These are phyloP conservation scores for Alnus rubra DNA, from an alignment of 306 rosid species.

Conservation along the genomic window DNA sequence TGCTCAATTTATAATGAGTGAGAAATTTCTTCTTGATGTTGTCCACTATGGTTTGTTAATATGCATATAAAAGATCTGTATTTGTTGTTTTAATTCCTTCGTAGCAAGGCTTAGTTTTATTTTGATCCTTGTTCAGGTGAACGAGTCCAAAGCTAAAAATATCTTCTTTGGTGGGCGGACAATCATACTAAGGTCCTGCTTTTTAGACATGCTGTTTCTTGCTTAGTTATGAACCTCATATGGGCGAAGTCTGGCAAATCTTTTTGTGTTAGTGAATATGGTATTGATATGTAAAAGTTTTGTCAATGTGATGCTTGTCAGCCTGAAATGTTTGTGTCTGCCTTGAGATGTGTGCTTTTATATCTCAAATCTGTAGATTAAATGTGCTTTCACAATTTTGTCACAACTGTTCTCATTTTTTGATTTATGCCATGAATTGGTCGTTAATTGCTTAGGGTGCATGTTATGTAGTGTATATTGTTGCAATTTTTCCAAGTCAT, in stretches of 20 bases:
- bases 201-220: conserved; percentile 30
- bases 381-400: neutral
- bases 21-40: conserved; percentile 17
- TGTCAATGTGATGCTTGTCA: neutral
- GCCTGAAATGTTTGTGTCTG: neutral
- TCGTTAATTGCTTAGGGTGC: neutral
- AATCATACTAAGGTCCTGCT: conserved; percentile 63
- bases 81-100: conserved; percentile 4
- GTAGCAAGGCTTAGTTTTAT: conserved; percentile 16
- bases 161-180: conserved; percentile 53
- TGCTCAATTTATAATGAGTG: conserved; percentile 14
- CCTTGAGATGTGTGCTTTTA: neutral
- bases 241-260: neutral
- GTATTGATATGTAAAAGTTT: neutral
- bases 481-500: neutral
- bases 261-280: conserved; percentile 13
- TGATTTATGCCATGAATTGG: neutral
- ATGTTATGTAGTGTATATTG: neutral
- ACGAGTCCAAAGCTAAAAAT: conserved; percentile 48
- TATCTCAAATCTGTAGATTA: neutral
- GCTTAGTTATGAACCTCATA: conserved; percentile 22
- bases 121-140: conserved; percentile 55
- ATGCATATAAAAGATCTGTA: neutral
- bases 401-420: neutral
- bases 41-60: conserved; percentile 3